Base-by-base conservation (phyloP, 441 rosid genomes). In the Erysimum cheiri region DNA sequence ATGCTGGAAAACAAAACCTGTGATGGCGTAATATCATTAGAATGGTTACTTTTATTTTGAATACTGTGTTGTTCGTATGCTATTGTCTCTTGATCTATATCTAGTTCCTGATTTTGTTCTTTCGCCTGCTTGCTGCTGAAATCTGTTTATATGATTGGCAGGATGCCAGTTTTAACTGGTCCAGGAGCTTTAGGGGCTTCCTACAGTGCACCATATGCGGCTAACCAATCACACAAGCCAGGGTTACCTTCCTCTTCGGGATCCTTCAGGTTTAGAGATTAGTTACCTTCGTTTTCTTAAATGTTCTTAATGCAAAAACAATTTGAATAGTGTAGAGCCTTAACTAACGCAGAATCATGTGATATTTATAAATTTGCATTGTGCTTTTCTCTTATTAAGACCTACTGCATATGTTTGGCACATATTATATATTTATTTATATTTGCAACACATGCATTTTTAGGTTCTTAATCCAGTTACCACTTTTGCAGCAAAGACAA, bases 111-210 rank as follows among this genome's bases (percentile, higher is more conserved):
- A 15, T 56, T 41, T 29, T 56, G 49, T 55, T 54, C 40, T 35
- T 64, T 63, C 12, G 3, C 9, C 59, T 46, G 41, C 58, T 26
- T 67, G 53, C 4, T 29, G 17, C 46, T 74, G 54, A 54, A 37
- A 63, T 35, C 13, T 61, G 24, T 37, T 32, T 53, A 29, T 60
- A 40, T 84, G 71, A 63, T 83, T 66, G 71, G 73, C 73, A 94
- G 99, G 99, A 74, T 94, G 74, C 98, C 98, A 35, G 84, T 94
- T 81, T 74, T 94, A 52, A 80, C 94, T 44, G 93, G 96, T 70
- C 87, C 96, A 55, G 99, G 99, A 76, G 89, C 89, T 63, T 77
- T 92, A 75, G 97, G 98, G 48, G 84, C 87, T 47, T 33, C 91
- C 8, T 92, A 88, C 80, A 82, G 94, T 80, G 60, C 97, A 37